phyloP scores from a whole-genome alignment of 257 asterid species.

The Solanum habrochaites region DNA sequence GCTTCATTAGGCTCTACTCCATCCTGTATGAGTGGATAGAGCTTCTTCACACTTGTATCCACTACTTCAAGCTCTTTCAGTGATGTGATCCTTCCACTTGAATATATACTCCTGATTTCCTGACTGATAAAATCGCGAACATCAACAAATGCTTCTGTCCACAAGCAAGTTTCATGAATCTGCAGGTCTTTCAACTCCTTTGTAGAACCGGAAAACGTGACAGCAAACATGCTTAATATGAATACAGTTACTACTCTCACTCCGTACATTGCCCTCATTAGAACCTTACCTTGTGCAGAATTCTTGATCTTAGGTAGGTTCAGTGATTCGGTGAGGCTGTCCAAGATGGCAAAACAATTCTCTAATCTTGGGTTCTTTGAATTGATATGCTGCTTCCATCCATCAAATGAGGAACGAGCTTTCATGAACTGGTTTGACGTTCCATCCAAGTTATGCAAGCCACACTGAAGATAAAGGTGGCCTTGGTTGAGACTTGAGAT shows the following conservation, averaged over 20 bases:
- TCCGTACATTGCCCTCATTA: conserved; percentile 85
- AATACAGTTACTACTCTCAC: conserved; percentile 56
- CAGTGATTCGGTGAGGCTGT: conserved; percentile 40
- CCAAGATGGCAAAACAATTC: conserved; percentile 51
- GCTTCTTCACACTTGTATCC: conserved; percentile 44
- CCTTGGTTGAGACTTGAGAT: conserved; percentile 63
- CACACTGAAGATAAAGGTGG: conserved; percentile 52
- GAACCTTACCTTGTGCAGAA: conserved; percentile 66
- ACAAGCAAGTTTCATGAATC: conserved; percentile 32
- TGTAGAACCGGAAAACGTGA: conserved; percentile 67
- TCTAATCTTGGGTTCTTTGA: conserved; percentile 54
- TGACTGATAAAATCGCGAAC: conserved; percentile 40
- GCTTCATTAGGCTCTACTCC: conserved; percentile 34
- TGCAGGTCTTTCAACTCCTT: conserved; percentile 43
- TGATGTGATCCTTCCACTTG: conserved; percentile 27
- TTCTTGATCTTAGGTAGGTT: conserved; percentile 75
- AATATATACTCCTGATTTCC: conserved; percentile 34
- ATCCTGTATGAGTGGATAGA: conserved; percentile 39
- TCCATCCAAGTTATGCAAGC: conserved; percentile 29
- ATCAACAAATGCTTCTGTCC: conserved; percentile 53
- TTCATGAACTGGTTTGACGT: conserved; percentile 38
- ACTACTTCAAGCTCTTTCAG: conserved; percentile 70
- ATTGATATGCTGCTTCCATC: conserved; percentile 52
- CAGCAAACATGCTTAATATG: conserved; percentile 53
- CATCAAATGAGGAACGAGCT: conserved; percentile 56